phyloP scores from a whole-genome alignment of 176 grass and related monocot genomes.

The Ensete ventricosum region DNA sequence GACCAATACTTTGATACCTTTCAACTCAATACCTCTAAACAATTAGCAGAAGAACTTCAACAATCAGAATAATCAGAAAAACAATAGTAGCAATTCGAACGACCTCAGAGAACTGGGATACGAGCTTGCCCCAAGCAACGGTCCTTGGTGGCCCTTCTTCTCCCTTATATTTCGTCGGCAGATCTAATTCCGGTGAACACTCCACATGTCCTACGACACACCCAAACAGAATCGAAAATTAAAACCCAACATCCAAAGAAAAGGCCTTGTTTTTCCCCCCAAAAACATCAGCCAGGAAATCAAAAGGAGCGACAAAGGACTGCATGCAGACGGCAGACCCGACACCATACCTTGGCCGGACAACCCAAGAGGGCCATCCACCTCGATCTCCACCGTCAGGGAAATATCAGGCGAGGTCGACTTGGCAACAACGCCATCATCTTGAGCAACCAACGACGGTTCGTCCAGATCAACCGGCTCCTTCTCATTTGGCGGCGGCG shows the following conservation, averaged over 20 bases:
- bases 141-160: neutral
- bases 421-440: neutral
- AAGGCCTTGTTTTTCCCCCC: neutral
- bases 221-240: neutral
- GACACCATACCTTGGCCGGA: neutral
- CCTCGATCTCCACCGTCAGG: neutral
- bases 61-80: neutral
- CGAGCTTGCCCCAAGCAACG: slow-evolving; percentile 11
- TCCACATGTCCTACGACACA: neutral
- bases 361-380: neutral
- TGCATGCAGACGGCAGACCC: neutral
- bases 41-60: neutral
- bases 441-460: neutral
- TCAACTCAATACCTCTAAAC: neutral
- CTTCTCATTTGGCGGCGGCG: neutral
- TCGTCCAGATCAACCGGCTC: neutral
- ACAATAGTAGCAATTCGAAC: neutral
- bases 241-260: neutral
- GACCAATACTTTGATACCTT: neutral
- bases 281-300: neutral
- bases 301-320: neutral
- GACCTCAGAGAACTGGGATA: slow-evolving; percentile 9
- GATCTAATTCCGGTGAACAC: neutral
- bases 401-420: neutral
- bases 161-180: neutral